These are phyloP conservation scores for Salix udensis DNA, from an alignment of 345 rosid genomes.

Conservation along the genomic window DNA sequence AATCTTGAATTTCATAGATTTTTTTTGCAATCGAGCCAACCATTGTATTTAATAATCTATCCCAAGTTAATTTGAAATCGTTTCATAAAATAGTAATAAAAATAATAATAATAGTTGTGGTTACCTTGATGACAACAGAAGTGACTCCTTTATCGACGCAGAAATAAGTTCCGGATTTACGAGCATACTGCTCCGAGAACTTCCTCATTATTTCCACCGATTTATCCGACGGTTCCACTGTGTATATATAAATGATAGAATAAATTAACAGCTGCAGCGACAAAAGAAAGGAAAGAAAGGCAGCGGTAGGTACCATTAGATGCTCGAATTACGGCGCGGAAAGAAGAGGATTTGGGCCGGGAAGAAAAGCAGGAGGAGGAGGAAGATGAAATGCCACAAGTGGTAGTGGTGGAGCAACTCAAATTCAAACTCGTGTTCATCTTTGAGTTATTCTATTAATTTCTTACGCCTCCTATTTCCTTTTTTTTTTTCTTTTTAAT, in stretches of 20 bases:
- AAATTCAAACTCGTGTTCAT: too few relatives aligned
- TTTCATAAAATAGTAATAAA: background rate
- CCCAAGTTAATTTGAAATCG: too few relatives aligned
- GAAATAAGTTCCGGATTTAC: conserved; percentile 88
- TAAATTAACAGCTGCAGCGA: background rate
- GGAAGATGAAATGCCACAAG: conserved; percentile 31
- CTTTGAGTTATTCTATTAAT: too few relatives aligned
- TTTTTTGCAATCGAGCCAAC: too few relatives aligned
- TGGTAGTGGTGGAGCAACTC: conserved; percentile 25
- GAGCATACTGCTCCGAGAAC: conserved; percentile 96
- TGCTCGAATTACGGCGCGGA: conserved; percentile 36
- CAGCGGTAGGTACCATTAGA: conserved; percentile 24
- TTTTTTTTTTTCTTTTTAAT: too few relatives aligned
- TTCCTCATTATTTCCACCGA: conserved; percentile 93
- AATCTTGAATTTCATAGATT: too few relatives aligned
- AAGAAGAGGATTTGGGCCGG: conserved; percentile 32
- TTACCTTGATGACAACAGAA: conserved; percentile 90
- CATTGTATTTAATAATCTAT: too few relatives aligned
- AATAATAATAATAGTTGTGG: too few relatives aligned
- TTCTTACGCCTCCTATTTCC: too few relatives aligned
- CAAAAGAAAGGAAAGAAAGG: background rate
- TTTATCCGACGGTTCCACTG: conserved; percentile 85
- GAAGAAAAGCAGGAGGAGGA: conserved; percentile 38
- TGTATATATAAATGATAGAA: background rate
- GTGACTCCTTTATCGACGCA: conserved; percentile 92